phyloP scores from a whole-genome alignment of 495 filamentous ascomycete species.

The Aspergillus coremiiformis region DNA sequence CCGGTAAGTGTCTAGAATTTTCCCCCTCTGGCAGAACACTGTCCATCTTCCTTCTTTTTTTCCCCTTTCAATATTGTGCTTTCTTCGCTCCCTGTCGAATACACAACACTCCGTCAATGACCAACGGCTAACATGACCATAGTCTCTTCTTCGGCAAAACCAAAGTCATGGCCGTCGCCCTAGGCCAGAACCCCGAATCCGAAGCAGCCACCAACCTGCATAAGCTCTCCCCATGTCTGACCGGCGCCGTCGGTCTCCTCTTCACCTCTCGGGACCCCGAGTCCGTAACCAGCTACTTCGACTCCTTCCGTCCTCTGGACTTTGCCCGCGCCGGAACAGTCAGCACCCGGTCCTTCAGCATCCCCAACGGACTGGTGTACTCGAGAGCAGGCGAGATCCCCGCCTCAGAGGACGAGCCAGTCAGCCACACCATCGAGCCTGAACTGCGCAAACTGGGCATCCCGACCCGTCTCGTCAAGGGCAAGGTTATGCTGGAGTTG shows the following conservation, averaged over 20 bases:
- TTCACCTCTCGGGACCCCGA: conserved; percentile 69
- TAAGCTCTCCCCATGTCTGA: conserved; percentile 60
- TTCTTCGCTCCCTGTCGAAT: too few species aligned
- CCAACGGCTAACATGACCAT: conserved; percentile 5
- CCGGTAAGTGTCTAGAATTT: conserved; percentile 62
- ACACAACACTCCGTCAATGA: too few species aligned
- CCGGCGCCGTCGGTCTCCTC: conserved; percentile 79
- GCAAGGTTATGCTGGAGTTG: conserved; percentile 73
- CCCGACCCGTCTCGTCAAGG: conserved; percentile 80
- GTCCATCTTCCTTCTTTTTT: background rate
- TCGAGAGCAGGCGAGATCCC: conserved; percentile 70
- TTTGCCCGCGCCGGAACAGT: conserved; percentile 81
- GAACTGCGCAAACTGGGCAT: conserved; percentile 79
- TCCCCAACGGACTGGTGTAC: conserved; percentile 73
- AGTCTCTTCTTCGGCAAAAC: conserved; percentile 98
- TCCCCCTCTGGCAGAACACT: background rate
- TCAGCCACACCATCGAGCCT: conserved; percentile 81
- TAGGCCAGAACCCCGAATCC: conserved; percentile 65
- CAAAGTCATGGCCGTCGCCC: conserved; percentile 92
- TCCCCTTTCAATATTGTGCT: background rate
- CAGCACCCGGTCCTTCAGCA: conserved; percentile 63
- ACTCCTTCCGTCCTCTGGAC: conserved; percentile 58
- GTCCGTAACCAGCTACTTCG: conserved; percentile 61
- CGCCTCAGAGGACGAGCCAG: conserved; percentile 70
- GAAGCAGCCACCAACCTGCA: conserved; percentile 69